phyloP scores from a whole-genome alignment of 768 basidiomycete genomes.

The Mycena kentingensis region DNA sequence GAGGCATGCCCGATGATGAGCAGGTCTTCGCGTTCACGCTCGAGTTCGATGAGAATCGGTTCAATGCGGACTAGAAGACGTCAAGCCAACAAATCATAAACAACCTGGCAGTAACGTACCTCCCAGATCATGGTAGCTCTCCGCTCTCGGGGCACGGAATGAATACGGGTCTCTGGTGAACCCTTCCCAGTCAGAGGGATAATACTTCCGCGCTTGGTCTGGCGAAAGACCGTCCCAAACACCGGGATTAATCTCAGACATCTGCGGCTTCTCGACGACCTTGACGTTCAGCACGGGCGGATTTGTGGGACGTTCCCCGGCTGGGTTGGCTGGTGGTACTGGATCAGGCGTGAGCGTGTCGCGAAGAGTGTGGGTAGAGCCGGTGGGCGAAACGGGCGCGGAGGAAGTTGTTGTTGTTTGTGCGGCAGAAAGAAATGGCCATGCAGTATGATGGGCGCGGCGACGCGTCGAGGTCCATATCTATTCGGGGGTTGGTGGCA shows the following conservation, averaged over 20 bases:
- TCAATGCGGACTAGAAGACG: constrained; percentile 81
- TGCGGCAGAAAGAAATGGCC: constrained; percentile 75
- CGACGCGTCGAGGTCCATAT: constrained; percentile 97
- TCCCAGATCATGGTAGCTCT: constrained; percentile 95
- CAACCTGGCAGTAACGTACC: constrained; percentile 50
- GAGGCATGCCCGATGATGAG: constrained; percentile 97
- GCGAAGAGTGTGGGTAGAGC: constrained; percentile 1
- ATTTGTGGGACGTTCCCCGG: too few species aligned
- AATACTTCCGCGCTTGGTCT: constrained; percentile 85
- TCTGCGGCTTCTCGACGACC: constrained; percentile 93
- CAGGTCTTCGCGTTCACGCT: constrained; percentile 91
- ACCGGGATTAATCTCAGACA: constrained; percentile 97
- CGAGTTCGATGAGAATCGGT: constrained; percentile 88
- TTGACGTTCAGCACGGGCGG: constrained; percentile 60
- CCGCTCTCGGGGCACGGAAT: constrained; percentile 88
- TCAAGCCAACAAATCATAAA: too few species aligned
- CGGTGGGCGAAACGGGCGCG: constrained; percentile 6
- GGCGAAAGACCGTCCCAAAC: constrained; percentile 96
- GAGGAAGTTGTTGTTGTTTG: constrained; percentile 25
- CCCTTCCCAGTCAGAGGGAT: constrained; percentile 92
- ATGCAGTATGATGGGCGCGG: constrained; percentile 92
- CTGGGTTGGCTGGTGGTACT: too few species aligned
- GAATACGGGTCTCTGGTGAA: constrained; percentile 93
- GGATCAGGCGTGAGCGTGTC: background rate
- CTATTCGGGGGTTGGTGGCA: constrained; percentile 39